Evolutionary conservation across 192 early-diverging fungal genomes (phyloP).

Genomic region (Spinellus fusiger): DNA sequence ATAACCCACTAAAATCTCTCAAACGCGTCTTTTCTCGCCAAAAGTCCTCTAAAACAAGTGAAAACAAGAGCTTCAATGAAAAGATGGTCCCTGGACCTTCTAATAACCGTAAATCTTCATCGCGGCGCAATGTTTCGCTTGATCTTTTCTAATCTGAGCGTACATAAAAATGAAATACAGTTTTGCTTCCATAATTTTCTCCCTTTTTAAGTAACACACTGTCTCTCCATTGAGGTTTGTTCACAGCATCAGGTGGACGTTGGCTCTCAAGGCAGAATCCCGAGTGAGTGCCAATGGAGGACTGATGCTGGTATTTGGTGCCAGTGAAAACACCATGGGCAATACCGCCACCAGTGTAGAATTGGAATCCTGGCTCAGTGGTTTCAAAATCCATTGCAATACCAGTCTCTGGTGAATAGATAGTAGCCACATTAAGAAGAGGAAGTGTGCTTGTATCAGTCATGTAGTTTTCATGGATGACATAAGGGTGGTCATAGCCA

Average conservation of each 20-base stretch:
- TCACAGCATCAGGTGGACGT: constrained; percentile 55
- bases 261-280: constrained; percentile 68
- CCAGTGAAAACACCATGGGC: constrained; percentile 42
- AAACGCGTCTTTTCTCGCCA: neutral
- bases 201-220: constrained; percentile 49
- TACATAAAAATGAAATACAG: constrained; percentile 41
- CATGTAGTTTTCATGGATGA: constrained; percentile 33
- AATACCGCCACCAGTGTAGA: constrained; percentile 82
- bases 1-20: neutral
- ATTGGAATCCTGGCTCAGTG: constrained; percentile 68
- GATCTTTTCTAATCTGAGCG: constrained; percentile 13
- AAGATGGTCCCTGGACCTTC: neutral
- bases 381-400: constrained; percentile 59
- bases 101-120: neutral
- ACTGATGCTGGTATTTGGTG: constrained; percentile 29
- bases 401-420: constrained; percentile 52
- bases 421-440: constrained; percentile 35
- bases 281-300: constrained; percentile 43
- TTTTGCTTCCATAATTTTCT: constrained; percentile 39
- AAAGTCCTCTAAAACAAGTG: neutral
- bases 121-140: neutral
- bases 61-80: neutral
- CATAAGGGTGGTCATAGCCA: constrained; percentile 84
- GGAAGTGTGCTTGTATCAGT: constrained; percentile 16
- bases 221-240: constrained; percentile 48